Base-by-base conservation (phyloP, 2,329 filamentous ascomycete species). In the Gnomoniopsis smithogilvyi region DNA sequence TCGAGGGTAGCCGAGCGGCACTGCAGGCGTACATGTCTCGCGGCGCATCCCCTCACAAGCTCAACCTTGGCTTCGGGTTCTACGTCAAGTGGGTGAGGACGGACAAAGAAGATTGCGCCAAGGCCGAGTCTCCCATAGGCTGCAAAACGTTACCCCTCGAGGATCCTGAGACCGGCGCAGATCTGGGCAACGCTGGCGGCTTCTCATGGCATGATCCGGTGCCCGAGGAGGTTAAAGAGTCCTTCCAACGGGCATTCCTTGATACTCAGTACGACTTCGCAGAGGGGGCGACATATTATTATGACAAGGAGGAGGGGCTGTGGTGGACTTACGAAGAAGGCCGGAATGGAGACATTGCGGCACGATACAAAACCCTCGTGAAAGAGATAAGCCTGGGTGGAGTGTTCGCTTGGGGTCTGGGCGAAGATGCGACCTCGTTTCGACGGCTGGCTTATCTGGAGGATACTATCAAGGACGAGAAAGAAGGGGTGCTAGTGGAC, bases 291-390 rank as follows among this genome's bases (percentile, higher is more conserved):
- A 81, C 86, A 68, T 91, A 88, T 68, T 91, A 84, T 72, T 89
- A 83, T 78, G 89, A 92, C 67, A 60, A 68, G 0, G 63, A 73
- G 4, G 76, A 83, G 64, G 73, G 80, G 56, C 69, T 87, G 33
- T 92, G 89, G 80, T 92, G 89, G 89, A 87, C 87, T 0, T 92
- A 86, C 77, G 90, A 92, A 61, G 89, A 85, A 0, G 77, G 80
- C 0, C 76, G 78, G 8, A 77, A 85, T 14, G 54, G 46, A 1
- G 54, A 56, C 22, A 86, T 92, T 53, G 65, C 70, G 14, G 74
- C 76, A 58, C 92, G 92, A 73, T 84, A 91, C 59, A 72, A 78
- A 3, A 69, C 80, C 4, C 79, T 92, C 38, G 77, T 90, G 3
- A 73, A 77, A 33, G 75, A 76, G 34, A 79, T 81, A 67, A 71